Conservation (phyloP, 139 green algal genomes). For the Diplosphaera chodatii region DNA sequence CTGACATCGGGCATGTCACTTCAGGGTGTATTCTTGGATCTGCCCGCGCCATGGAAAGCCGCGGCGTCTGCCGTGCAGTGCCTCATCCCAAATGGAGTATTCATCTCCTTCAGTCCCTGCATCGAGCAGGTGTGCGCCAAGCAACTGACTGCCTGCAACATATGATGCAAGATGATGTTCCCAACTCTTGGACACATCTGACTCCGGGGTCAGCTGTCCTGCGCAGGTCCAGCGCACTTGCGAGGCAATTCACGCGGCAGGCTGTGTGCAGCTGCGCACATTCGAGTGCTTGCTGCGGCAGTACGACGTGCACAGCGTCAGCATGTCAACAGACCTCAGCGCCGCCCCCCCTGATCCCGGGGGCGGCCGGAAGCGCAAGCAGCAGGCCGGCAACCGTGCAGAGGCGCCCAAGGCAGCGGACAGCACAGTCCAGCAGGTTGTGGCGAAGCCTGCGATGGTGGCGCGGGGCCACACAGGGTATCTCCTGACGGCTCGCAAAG, state of each 20-base stretch:
- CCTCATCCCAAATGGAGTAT: conserved; percentile 60
- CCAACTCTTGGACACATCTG: too few relatives aligned
- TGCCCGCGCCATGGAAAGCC: conserved; percentile 82
- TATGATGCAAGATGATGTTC: too few relatives aligned
- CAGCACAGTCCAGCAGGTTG: neutral
- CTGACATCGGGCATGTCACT: neutral
- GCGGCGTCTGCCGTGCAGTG: conserved; percentile 55
- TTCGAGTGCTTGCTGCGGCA: conserved; percentile 79
- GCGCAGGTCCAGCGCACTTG: conserved; percentile 71
- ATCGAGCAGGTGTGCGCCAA: conserved; percentile 80
- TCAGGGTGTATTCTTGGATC: conserved; percentile 87
- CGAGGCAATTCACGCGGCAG: conserved; percentile 46
- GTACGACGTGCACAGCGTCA: conserved; percentile 59
- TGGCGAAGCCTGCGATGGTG: conserved; percentile 39
- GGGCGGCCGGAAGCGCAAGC: neutral
- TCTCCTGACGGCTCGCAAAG: conserved; percentile 75
- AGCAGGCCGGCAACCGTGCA: conserved; percentile 1
- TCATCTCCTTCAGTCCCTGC: conserved; percentile 96
- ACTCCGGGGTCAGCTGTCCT: neutral
- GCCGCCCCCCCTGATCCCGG: neutral
- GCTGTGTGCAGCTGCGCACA: conserved; percentile 66
- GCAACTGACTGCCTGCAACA: neutral
- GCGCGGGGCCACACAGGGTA: conserved; percentile 84
- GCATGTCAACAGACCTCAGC: conserved; percentile 9
- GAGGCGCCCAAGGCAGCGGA: neutral